A percentile compares a stretch with the other conserved stretches of the same genome.
These are phyloP conservation scores for Tilletiaria anomala DNA, from an alignment of 1,284 basidiomycete species.

Conservation along the genomic window DNA sequence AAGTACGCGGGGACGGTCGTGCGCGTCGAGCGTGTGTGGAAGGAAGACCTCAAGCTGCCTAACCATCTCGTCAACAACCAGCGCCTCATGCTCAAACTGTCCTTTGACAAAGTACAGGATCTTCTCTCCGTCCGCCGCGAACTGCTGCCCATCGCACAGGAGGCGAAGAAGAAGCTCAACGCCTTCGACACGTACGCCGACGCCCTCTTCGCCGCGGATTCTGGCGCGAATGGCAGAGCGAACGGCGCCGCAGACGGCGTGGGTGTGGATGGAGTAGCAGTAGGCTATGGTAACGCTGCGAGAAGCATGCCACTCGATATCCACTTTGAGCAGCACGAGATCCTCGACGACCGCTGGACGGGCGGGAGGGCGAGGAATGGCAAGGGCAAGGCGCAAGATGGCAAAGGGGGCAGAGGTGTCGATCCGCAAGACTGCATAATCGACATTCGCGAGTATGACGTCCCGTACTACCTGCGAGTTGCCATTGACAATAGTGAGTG, in stretches of 20 bases:
- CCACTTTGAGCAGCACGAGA: constrained; percentile 38
- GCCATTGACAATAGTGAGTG: constrained; percentile 76
- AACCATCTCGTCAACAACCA: constrained; percentile 90
- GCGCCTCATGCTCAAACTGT: constrained; percentile 72
- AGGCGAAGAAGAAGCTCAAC: constrained; percentile 81
- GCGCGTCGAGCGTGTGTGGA: constrained; percentile 63
- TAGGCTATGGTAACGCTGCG: too few species aligned
- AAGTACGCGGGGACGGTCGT: constrained; percentile 75
- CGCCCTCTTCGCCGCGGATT: constrained; percentile 51
- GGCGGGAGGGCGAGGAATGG: constrained; percentile 5
- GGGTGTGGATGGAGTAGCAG: too few species aligned
- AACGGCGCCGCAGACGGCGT: constrained; percentile 15
- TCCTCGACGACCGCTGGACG: constrained; percentile 12
- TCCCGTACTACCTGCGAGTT: constrained; percentile 92
- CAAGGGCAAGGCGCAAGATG: constrained; percentile 1
- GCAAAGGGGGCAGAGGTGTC: constrained; percentile 23
- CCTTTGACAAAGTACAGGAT: constrained; percentile 84
- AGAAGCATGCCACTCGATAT: too few species aligned
- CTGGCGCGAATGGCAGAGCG: constrained; percentile 5
- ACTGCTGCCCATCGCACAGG: constrained; percentile 70
- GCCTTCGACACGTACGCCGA: constrained; percentile 97
- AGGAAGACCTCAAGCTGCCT: constrained; percentile 86
- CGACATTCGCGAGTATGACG: constrained; percentile 90
- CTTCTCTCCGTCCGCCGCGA: constrained; percentile 76
- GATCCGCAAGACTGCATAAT: constrained; percentile 82